Evolutionary conservation across 257 asterid genomes (phyloP), one percentile per base, ranked within the genome.

Genomic region (Paraleonurus japonicus): DNA sequence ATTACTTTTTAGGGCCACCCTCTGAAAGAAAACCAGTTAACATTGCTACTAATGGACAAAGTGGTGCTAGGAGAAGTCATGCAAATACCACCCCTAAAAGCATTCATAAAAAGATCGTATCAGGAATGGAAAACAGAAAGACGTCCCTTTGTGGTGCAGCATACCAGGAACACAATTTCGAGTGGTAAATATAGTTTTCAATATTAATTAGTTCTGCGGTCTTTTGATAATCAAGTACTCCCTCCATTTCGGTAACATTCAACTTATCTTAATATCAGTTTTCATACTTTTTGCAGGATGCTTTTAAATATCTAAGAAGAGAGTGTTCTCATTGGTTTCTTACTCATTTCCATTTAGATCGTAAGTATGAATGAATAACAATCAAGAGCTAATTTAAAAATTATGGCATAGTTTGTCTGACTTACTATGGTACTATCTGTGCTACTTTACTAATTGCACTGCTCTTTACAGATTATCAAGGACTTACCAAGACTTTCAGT

Each of bases 311-410:
- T 78, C 85, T 94, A 43, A 83, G 90, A 81, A 88, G 96, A 75
- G 98, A 94, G 73, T 94, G 96, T 78, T 89, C 90, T 47, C 96
- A 91, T 63, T 94, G 96, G 96, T 94, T 91, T 82, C 99, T 94
- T 61, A 83, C 86, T 71, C 99, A 91, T 85, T 94, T 94, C 73
- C 99, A 94, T 77, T 81, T 89, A 74, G 98, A 94, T 72, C 98
- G 98, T 91, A 94, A 91, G 99, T 86, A 77, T 3, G 9, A 59
- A n/a, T 73, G 73, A 7, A 53, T 45, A 35, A 41, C 19, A 23
- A 39, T 39, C 35, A 5, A 28, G 28, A 51, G 11, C 41, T 61
- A 35, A 10, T 47, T 8, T 26, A 41, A 22, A 55, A 72, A n/a
- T n/a, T 37, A 28, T 23, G n/a, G 15, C 69, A 37, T 37, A 67